phyloP scores from a whole-genome alignment of 2,329 filamentous ascomycete species.

The Ophiocordyceps unilateralis region DNA sequence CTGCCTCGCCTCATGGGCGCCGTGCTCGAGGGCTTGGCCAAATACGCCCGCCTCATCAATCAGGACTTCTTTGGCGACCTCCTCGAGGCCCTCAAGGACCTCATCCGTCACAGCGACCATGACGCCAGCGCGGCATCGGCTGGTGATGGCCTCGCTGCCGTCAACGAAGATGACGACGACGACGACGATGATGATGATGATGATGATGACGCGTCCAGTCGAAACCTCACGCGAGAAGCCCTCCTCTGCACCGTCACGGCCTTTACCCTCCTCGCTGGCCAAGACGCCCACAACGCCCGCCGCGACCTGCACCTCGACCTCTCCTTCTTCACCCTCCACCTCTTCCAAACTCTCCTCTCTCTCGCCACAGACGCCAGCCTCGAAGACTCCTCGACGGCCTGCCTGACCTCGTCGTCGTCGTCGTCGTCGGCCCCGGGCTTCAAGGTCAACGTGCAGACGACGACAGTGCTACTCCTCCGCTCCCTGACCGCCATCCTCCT shows the following conservation, averaged over 20 bases:
- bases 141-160: too few relatives aligned
- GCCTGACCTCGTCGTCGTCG: conserved; percentile 14
- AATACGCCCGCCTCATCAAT: conserved; percentile 93
- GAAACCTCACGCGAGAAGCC: conserved; percentile 70
- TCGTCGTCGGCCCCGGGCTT: conserved; percentile 23
- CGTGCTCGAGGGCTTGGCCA: conserved; percentile 81
- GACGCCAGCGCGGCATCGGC: conserved; percentile 20
- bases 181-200: conserved; percentile 29
- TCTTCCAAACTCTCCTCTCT: conserved; percentile 71
- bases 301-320: conserved; percentile 74
- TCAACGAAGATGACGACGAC: conserved; percentile 18
- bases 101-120: conserved; percentile 60
- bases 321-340: conserved; percentile 85
- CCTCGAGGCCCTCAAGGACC: conserved; percentile 81
- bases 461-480: conserved; percentile 77
- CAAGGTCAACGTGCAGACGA: conserved; percentile 89
- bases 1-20: conserved; percentile 84
- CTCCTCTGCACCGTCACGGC: conserved; percentile 92
- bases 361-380: conserved; percentile 72
- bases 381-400: conserved; percentile 45
- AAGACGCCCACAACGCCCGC: conserved; percentile 77
- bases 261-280: conserved; percentile 86
- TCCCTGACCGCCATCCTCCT: conserved; percentile 70
- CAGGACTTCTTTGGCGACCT: conserved; percentile 97
- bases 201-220: conserved; percentile 28